Evolutionary conservation across 352 stramenopile genomes (phyloP).

Genomic region (Globisporangium alternatum): DNA sequence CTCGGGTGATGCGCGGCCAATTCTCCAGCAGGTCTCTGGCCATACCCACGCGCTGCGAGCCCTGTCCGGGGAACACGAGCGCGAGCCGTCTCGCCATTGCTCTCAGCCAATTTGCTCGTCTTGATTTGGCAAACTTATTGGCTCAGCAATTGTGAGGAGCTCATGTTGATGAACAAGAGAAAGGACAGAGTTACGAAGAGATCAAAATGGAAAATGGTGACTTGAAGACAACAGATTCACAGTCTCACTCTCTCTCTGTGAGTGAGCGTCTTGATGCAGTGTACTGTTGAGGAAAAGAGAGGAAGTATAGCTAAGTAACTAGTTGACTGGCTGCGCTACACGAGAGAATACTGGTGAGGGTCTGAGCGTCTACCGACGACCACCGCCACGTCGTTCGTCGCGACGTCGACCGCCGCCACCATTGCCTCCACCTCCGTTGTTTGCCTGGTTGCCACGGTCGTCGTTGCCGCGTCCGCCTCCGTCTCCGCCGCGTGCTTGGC

Average conservation of each 20-base stretch:
- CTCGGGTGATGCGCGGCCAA: slow-evolving; percentile 52
- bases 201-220: neutral
- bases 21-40: slow-evolving; percentile 65
- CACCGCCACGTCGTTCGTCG: slow-evolving; percentile 29
- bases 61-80: slow-evolving; percentile 85
- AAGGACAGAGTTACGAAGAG: neutral
- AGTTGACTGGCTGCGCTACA: neutral
- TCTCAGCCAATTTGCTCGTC: neutral
- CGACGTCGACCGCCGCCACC: slow-evolving; percentile 26
- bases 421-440: slow-evolving; percentile 20
- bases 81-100: slow-evolving; percentile 35
- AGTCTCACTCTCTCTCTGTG: neutral
- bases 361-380: slow-evolving; percentile 34
- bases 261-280: neutral
- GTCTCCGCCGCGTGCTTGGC: slow-evolving; percentile 14
- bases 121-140: neutral
- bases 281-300: neutral
- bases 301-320: neutral
- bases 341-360: neutral
- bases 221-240: neutral
- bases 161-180: slow-evolving; percentile 2
- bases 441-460: slow-evolving; percentile 8
- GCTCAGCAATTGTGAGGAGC: neutral
- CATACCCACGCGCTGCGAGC: slow-evolving; percentile 82
- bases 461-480: slow-evolving; percentile 13